Conservation (phyloP, 768 basidiomycete species). For the Gyrodon lividus region DNA sequence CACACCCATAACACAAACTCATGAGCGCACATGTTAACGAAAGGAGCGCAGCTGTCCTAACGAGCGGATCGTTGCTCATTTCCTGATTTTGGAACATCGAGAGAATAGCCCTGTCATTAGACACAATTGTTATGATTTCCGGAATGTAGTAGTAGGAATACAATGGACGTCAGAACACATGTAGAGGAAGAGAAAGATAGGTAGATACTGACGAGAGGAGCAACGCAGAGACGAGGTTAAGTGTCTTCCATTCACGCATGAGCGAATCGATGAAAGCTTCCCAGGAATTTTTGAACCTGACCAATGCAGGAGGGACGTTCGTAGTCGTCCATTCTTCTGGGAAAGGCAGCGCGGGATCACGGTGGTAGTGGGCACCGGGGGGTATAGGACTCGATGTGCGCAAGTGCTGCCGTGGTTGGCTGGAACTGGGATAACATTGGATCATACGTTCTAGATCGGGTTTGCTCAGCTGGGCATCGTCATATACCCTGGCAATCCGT, state of each 20-base stretch:
- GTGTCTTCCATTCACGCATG: constrained; percentile 73
- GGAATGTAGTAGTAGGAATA: no score
- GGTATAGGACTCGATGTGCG: constrained; percentile 29
- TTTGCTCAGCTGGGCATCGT: constrained; percentile 74
- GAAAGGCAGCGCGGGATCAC: constrained; percentile 37
- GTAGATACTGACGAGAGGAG: constrained; percentile 42
- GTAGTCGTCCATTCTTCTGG: constrained; percentile 52
- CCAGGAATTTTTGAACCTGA: constrained; percentile 66
- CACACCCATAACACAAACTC: constrained; percentile 71
- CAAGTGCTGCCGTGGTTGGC: constrained; percentile 14
- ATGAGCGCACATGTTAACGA: constrained; percentile 66
- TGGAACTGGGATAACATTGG: constrained; percentile 28
- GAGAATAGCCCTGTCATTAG: constrained; percentile 53
- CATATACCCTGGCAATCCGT: constrained; percentile 72
- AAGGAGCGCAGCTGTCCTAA: constrained; percentile 59
- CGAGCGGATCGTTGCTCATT: constrained; percentile 59
- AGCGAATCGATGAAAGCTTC: constrained; percentile 70
- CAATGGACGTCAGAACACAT: no score
- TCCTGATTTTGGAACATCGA: constrained; percentile 59
- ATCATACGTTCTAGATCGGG: constrained; percentile 65
- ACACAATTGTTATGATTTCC: background rate
- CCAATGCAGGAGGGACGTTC: constrained; percentile 59
- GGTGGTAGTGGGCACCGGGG: constrained; percentile 23
- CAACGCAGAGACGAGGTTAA: constrained; percentile 71
- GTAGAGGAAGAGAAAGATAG: background rate